These are phyloP conservation scores for Pterula multifida DNA, from an alignment of 1,284 basidiomycete species.

Conservation along the genomic window DNA sequence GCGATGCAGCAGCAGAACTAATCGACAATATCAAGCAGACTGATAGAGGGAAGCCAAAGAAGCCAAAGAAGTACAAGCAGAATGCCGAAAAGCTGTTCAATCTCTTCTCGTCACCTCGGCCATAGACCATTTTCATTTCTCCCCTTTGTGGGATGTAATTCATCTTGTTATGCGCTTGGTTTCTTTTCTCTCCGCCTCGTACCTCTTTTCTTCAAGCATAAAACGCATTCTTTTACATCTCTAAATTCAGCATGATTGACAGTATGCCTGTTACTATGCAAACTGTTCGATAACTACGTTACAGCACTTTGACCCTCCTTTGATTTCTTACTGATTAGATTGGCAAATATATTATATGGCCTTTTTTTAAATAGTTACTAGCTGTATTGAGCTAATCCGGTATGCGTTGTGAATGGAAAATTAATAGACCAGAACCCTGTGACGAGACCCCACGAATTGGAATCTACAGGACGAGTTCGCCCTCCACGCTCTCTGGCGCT, in stretches of 20 bases:
- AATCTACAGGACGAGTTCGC: constrained; percentile 62
- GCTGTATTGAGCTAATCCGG: no score
- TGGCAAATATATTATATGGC: no score
- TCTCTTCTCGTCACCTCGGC: constrained; percentile 43
- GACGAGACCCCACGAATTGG: not conserved
- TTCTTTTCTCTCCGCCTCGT: not conserved
- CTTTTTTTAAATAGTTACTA: no score
- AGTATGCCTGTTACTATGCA: not conserved
- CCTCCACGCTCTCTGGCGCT: constrained; percentile 75
- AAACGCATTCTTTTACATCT: not conserved
- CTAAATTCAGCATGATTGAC: not conserved
- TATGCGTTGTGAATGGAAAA: no score
- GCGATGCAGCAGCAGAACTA: constrained; percentile 15
- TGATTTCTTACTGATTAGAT: not conserved
- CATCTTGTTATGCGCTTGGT: not conserved
- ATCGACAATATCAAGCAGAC: constrained; percentile 23
- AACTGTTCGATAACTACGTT: not conserved
- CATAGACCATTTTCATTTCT: constrained; percentile 20
- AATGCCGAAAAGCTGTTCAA: constrained; percentile 73
- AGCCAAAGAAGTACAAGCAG: constrained; percentile 72
- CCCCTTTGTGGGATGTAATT: not conserved
- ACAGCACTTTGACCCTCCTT: not conserved
- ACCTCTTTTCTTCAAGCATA: not conserved
- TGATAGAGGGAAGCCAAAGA: constrained; percentile 43
- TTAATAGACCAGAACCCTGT: no score